Conservation (phyloP, 306 rosid genomes). For the Argentina anserina region DNA sequence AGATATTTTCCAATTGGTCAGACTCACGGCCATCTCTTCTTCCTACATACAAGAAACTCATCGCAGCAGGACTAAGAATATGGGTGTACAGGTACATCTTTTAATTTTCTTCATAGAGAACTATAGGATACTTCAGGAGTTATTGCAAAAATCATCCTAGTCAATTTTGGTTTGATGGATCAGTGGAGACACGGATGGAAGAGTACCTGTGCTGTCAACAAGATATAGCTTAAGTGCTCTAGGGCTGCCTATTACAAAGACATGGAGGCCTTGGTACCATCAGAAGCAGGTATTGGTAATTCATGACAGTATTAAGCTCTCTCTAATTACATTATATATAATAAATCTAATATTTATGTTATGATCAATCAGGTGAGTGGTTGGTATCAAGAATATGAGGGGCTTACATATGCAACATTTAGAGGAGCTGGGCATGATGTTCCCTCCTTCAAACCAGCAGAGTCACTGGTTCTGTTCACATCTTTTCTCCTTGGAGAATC, state of each 20-base stretch:
- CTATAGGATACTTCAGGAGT: neutral
- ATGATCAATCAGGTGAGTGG: constrained; percentile 63
- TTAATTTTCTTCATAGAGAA: neutral
- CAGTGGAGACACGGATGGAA: constrained; percentile 96
- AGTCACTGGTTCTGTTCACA: constrained; percentile 64
- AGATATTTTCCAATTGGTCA: constrained; percentile 47
- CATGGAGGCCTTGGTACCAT: constrained; percentile 91
- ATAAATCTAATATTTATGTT: too few species aligned
- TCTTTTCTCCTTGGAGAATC: constrained; percentile 62
- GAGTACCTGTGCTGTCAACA: constrained; percentile 86
- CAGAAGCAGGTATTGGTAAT: constrained; percentile 51
- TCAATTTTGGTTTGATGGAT: neutral
- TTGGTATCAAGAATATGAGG: constrained; percentile 80
- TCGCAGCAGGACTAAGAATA: constrained; percentile 67
- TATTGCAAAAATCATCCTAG: neutral
- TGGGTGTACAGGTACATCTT: constrained; percentile 77
- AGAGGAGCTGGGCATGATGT: constrained; percentile 96
- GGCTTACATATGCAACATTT: constrained; percentile 83
- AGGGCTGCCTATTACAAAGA: constrained; percentile 52
- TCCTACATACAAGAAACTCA: constrained; percentile 78
- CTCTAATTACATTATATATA: neutral
- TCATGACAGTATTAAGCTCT: neutral
- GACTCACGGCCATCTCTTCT: constrained; percentile 61
- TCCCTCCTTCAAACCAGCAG: constrained; percentile 83
- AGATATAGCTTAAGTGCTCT: constrained; percentile 67